Evolutionary conservation across 2,329 filamentous ascomycete species (phyloP), one percentile per base, ranked within the genome.

Genomic region (Alternaria postmessia): DNA sequence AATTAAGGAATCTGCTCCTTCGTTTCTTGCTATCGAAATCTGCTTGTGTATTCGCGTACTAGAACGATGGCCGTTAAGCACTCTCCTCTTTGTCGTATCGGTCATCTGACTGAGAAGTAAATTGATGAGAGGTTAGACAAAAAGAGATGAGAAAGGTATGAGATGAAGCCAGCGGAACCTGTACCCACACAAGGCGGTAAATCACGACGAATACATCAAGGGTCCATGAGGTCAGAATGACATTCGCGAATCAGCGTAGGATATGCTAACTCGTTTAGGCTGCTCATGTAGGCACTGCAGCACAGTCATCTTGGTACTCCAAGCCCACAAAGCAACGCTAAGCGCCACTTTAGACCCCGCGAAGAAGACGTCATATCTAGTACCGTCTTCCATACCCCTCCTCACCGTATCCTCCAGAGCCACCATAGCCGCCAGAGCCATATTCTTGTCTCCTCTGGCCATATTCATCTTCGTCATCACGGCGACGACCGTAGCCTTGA

Each of bases 361-460:
- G 20, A 32, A 55, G 8, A 41, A 46, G 26, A 32, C 46, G 32
- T 43, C 32, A 56, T 52, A 8, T 36, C 48, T 55, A 71, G 48
- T 71, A 71, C 44, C 67, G 62, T 39, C 66, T 54, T 39, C 55
- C 64, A 51, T 69, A 71, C 3, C 65, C 62, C 41, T 71, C 65
- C 14, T 70, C 62, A 7, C 65, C 70, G 24, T 69, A 66, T 44
- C 51, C 51, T n/a, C 54, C 16, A 14, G 32, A 36, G 14, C 32
- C 32, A 36, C 32, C 16, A 44, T 38, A 55, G 18, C 67, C 64
- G 16, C 60, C 62, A 26, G 61, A 67, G 20, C 70, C 65, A 58
- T 63, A 48, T 44, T 71, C 56, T 30, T 69, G 65, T 47, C 65
- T 64, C 16, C 62, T 43, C 26, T 62, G 57, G 20, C 68, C 65